phyloP scores from a whole-genome alignment of 1,139 yeast genomes.

The Nakaseomyces delphensis region DNA sequence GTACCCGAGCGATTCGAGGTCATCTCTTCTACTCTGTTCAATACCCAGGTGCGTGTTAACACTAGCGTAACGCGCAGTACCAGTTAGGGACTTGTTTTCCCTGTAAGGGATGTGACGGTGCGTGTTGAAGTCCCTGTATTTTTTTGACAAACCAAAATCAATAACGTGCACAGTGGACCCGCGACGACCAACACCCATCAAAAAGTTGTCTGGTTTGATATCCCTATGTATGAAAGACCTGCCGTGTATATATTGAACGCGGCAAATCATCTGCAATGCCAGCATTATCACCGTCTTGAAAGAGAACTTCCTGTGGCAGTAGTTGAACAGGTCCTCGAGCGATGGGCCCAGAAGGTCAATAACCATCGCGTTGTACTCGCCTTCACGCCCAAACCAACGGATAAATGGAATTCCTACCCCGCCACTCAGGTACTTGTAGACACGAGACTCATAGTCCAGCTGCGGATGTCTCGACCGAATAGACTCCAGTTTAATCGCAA shows the following conservation, averaged over 20 bases:
- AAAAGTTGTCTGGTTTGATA: conserved; percentile 63
- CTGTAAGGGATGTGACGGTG: conserved; percentile 93
- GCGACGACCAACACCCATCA: conserved; percentile 76
- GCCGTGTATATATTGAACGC: conserved; percentile 93
- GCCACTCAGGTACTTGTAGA: conserved; percentile 87
- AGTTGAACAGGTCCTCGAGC: conserved; percentile 88
- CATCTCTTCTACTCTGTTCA: conserved; percentile 95
- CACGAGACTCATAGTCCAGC: conserved; percentile 92
- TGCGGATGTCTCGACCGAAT: conserved; percentile 93
- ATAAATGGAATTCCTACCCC: conserved; percentile 97
- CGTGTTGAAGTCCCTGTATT: conserved; percentile 89
- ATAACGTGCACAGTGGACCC: conserved; percentile 94
- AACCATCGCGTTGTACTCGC: conserved; percentile 95
- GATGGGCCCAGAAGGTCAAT: conserved; percentile 94
- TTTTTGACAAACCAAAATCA: conserved; percentile 94
- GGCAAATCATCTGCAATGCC: conserved; percentile 90
- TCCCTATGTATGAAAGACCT: conserved; percentile 87
- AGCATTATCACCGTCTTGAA: conserved; percentile 85
- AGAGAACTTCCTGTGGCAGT: conserved; percentile 87
- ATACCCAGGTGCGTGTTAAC: conserved; percentile 94
- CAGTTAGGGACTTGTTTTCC: conserved; percentile 91
- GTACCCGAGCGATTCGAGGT: conserved; percentile 88
- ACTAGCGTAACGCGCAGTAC: conserved; percentile 96
- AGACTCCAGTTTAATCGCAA: conserved; percentile 89
- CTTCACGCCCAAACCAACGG: conserved; percentile 95